A percentile compares a stretch with the other conserved stretches of the same genome.
Evolutionary conservation across 1,284 basidiomycete genomes (phyloP).

Genomic region (Cutaneotrichosporon sp.): DNA sequence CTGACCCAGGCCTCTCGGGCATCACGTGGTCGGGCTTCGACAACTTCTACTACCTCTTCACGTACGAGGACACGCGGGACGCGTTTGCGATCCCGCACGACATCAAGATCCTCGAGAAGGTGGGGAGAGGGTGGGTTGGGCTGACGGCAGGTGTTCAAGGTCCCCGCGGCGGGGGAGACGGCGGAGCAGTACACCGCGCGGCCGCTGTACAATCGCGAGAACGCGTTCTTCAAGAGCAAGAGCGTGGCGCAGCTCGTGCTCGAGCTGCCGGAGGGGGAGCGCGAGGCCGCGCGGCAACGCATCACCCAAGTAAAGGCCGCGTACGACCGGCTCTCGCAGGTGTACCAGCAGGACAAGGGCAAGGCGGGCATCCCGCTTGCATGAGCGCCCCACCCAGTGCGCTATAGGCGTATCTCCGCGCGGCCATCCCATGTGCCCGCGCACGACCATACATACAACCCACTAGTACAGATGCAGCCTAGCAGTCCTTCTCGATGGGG

Average conservation of each 20-base stretch:
- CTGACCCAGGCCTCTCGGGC: slow-evolving; percentile 32
- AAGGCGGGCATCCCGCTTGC: slow-evolving; percentile 31
- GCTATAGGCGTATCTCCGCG: background rate
- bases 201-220: slow-evolving; percentile 34
- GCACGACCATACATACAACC: no score
- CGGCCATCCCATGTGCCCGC: no score
- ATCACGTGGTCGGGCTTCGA: slow-evolving; percentile 42
- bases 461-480: no score
- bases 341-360: slow-evolving; percentile 33
- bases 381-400: background rate
- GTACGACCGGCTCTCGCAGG: slow-evolving; percentile 27
- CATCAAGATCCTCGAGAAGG: slow-evolving; percentile 36
- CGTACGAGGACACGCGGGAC: slow-evolving; percentile 35
- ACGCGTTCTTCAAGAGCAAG: slow-evolving; percentile 32
- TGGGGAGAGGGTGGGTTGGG: no score
- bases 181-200: slow-evolving; percentile 17
- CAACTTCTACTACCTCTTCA: slow-evolving; percentile 36
- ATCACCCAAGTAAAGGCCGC: slow-evolving; percentile 22
- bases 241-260: slow-evolving; percentile 28
- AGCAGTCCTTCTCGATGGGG: no score
- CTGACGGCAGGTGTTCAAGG: slow-evolving; percentile 23
- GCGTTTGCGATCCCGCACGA: slow-evolving; percentile 38
- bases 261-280: slow-evolving; percentile 17
- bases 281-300: slow-evolving; percentile 9
- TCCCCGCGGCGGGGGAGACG: slow-evolving; percentile 23